phyloP scores from a whole-genome alignment of 352 stramenopile genomes.

The Blastocystis sp. region DNA sequence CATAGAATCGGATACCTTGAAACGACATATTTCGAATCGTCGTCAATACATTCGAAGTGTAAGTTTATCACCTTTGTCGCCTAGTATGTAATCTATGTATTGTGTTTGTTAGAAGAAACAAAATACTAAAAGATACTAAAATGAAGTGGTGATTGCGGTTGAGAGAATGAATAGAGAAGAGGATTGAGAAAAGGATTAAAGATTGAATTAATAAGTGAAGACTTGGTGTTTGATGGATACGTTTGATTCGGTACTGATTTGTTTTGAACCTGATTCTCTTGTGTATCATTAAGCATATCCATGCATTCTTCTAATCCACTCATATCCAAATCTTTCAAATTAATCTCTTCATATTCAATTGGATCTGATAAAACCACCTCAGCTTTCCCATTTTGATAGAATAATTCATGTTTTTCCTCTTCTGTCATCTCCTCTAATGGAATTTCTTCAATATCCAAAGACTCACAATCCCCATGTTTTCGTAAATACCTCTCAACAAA shows the following conservation, averaged over 20 bases:
- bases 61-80: too few species aligned
- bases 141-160: neutral
- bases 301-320: neutral
- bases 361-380: neutral
- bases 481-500: neutral
- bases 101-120: neutral
- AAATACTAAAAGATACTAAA: neutral
- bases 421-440: neutral
- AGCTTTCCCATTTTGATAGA: slow-evolving; percentile 28
- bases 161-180: neutral
- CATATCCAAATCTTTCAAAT: neutral
- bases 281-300: neutral
- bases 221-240: neutral
- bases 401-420: slow-evolving; percentile 13
- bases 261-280: too few species aligned
- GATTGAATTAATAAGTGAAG: neutral
- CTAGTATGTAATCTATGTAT: neutral
- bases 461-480: neutral
- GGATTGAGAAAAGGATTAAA: slow-evolving; percentile 18
- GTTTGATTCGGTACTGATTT: too few species aligned
- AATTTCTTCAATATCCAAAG: neutral
- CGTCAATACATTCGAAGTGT: too few species aligned
- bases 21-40: neutral
- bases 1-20: neutral
- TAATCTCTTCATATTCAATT: neutral